Conservation (phyloP, 2,329 filamentous ascomycete genomes). For the Sclerotinia sclerotiorum region DNA sequence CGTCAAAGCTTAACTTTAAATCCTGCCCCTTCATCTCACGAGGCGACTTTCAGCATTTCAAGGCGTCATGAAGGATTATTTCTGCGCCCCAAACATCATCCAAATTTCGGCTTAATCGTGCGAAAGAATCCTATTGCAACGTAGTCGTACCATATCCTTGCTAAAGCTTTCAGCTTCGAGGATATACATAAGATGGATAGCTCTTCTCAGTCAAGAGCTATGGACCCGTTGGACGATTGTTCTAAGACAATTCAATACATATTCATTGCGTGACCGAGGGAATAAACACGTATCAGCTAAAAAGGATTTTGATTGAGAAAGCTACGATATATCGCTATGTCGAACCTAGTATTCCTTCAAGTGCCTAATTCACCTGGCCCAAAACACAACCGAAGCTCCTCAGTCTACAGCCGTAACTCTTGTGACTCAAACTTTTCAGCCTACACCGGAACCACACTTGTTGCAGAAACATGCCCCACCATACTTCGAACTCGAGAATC, state of each 20-base stretch:
- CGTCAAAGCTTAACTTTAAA: constrained; percentile 11
- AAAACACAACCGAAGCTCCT: constrained; percentile 13
- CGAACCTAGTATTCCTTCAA: neutral
- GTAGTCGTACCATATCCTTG: neutral
- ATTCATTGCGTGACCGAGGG: neutral
- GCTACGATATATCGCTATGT: neutral
- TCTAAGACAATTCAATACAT: neutral
- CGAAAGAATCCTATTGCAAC: constrained; percentile 15
- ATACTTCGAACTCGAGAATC: neutral
- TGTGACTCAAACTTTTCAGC: constrained; percentile 10
- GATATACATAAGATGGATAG: constrained; percentile 19
- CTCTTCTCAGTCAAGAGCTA: neutral
- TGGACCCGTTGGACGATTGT: neutral
- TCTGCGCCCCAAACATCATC: constrained; percentile 21
- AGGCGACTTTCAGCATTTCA: neutral
- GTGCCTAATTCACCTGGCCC: neutral
- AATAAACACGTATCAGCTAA: neutral
- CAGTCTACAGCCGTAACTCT: constrained; percentile 17
- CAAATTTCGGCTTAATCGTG: constrained; percentile 7
- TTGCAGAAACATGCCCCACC: neutral
- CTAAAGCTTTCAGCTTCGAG: neutral
- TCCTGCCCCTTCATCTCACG: constrained; percentile 5
- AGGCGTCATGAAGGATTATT: constrained; percentile 10
- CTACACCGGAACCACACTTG: neutral
- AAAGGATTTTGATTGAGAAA: neutral